These are phyloP conservation scores for Raddia guianensis DNA, from an alignment of 176 grass and related monocot genomes.

Conservation along the genomic window DNA sequence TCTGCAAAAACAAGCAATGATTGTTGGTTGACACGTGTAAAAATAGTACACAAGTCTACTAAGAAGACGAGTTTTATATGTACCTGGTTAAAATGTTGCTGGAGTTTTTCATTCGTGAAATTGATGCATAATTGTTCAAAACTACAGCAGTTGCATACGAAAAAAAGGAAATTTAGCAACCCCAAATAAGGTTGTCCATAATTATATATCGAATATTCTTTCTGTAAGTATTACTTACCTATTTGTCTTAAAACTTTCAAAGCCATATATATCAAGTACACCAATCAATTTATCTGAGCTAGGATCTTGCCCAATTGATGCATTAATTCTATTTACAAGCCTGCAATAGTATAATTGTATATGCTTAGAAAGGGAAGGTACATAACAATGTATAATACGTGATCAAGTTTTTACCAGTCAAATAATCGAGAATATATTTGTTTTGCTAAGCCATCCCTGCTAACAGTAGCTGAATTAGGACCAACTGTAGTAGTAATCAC, in stretches of 20 bases:
- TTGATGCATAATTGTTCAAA: slow-evolving; percentile 99
- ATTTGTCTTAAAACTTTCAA: slow-evolving; percentile 98
- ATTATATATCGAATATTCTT: slow-evolving; percentile 26
- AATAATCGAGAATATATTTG: slow-evolving; percentile 86
- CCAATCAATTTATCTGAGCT: slow-evolving; percentile 83
- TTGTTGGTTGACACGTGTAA: slow-evolving; percentile 27
- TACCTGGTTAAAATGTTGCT: slow-evolving; percentile 99
- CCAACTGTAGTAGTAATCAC: slow-evolving; percentile 87
- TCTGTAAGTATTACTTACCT: slow-evolving; percentile 59
- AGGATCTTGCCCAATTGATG: slow-evolving; percentile 89
- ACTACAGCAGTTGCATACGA: slow-evolving; percentile 46
- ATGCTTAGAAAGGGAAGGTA: slow-evolving; percentile 43
- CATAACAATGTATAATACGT: slow-evolving; percentile 38
- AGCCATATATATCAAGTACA: slow-evolving; percentile 99
- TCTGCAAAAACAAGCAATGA: slow-evolving; percentile 50
- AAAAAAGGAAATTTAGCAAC: slow-evolving; percentile 39
- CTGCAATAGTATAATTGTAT: slow-evolving; percentile 47
- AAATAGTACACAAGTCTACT: slow-evolving; percentile 22
- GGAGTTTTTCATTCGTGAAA: slow-evolving; percentile 97
- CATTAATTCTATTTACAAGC: slow-evolving; percentile 96
- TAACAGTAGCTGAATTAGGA: slow-evolving; percentile 83
- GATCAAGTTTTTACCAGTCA: slow-evolving; percentile 69
- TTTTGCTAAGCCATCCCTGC: slow-evolving; percentile 90
- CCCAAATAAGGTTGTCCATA: neutral
- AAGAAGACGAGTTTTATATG: slow-evolving; percentile 10